Conservation (phyloP, 768 basidiomycete genomes). For the Boletus pseudopeckii region DNA sequence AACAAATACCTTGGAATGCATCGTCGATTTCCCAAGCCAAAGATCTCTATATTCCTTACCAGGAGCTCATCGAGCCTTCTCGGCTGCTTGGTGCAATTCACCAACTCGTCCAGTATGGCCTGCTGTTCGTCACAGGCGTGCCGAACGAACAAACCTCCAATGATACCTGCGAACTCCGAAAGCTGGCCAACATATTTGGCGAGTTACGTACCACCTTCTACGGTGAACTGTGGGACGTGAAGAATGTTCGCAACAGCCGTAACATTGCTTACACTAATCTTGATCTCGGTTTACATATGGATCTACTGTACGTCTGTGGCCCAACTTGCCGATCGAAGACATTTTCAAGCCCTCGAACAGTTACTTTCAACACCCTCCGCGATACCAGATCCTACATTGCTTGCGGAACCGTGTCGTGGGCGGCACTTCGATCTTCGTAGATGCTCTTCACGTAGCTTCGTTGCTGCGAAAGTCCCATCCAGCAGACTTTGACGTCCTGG, state of each 20-base stretch:
- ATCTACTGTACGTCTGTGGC: conserved; percentile 69
- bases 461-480: conserved; percentile 47
- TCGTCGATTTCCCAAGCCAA: conserved; percentile 33
- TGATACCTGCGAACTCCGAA: conserved; percentile 60
- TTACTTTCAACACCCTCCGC: conserved; percentile 88
- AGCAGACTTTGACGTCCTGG: conserved; percentile 55
- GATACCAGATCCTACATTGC: conserved; percentile 91
- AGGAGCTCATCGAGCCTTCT: conserved; percentile 39
- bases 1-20: conserved; percentile 44
- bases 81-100: conserved; percentile 58
- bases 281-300: conserved; percentile 87
- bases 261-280: conserved; percentile 97
- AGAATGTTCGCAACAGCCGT: conserved; percentile 63
- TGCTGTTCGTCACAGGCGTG: conserved; percentile 71
- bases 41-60: conserved; percentile 57
- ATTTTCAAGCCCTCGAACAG: conserved; percentile 37
- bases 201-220: conserved; percentile 87
- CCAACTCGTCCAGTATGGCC: conserved; percentile 68
- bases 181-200: conserved; percentile 66
- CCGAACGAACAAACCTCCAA: conserved; percentile 59
- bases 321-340: background rate
- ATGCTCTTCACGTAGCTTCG: conserved; percentile 65
- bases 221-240: conserved; percentile 85
- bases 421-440: conserved; percentile 84
- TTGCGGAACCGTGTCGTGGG: conserved; percentile 81